Evolutionary conservation across 495 filamentous ascomycete genomes (phyloP).

Genomic region (Halenospora varia): DNA sequence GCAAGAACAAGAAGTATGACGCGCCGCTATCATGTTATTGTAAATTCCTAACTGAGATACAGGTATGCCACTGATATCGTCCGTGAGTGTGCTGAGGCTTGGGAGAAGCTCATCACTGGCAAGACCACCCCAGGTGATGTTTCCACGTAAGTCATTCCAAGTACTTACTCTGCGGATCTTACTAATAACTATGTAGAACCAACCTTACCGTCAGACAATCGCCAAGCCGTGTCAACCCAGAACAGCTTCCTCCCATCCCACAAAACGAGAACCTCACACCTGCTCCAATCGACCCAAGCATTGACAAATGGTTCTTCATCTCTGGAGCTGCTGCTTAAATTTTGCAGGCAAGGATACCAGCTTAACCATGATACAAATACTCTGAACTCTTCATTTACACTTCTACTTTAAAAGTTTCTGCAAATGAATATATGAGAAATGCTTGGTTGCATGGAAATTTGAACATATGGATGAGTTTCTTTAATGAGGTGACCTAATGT

Average conservation of each 20-base stretch:
- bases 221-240: conserved; percentile 55
- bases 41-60: too few relatives aligned
- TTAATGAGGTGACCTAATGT: too few relatives aligned
- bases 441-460: too few relatives aligned
- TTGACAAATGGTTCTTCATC: conserved; percentile 99
- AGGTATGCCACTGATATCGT: conserved; percentile 92
- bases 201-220: conserved; percentile 74
- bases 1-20: conserved; percentile 96
- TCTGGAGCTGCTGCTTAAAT: conserved; percentile 87
- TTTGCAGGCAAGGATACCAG: background rate
- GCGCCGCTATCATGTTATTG: background rate
- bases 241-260: conserved; percentile 67
- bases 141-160: conserved; percentile 69
- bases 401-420: too few relatives aligned
- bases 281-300: conserved; percentile 89
- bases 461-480: too few relatives aligned
- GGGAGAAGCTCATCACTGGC: conserved; percentile 90
- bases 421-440: too few relatives aligned
- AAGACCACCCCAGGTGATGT: conserved; percentile 73
- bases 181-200: conserved; percentile 52
- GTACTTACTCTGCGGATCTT: background rate
- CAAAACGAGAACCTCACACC: conserved; percentile 70
- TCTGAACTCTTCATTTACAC: too few relatives aligned
- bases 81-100: conserved; percentile 92
- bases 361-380: too few relatives aligned